A percentile compares a stretch with the other conserved stretches of the same genome.
These are phyloP conservation scores for Lipomyces yarrowii DNA, from an alignment of 1,139 yeast genomes.

Conservation along the genomic window DNA sequence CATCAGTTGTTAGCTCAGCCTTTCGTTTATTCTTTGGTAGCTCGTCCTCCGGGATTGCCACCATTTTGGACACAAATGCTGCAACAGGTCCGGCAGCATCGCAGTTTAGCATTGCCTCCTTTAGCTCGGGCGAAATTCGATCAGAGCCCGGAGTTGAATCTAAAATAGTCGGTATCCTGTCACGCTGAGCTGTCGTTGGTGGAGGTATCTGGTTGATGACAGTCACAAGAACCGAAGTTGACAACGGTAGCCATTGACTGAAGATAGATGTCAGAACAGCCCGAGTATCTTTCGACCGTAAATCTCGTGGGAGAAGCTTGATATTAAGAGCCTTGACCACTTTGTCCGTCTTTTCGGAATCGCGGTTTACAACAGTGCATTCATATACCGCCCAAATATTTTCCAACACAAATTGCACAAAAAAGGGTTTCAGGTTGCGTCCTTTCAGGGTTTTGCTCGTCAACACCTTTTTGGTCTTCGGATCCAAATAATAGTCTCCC, in stretches of 20 bases:
- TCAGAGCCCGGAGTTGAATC: slow-evolving; percentile 57
- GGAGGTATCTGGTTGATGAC: slow-evolving; percentile 87
- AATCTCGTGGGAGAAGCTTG: slow-evolving; percentile 71
- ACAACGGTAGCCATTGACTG: slow-evolving; percentile 94
- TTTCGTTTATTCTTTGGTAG: slow-evolving; percentile 59
- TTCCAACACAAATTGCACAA: slow-evolving; percentile 84
- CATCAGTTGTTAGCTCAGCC: slow-evolving; percentile 16
- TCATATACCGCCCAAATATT: slow-evolving; percentile 92
- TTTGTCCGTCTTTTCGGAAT: slow-evolving; percentile 71
- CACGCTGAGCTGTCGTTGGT: slow-evolving; percentile 72
- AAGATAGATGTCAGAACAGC: slow-evolving; percentile 66
- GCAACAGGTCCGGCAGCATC: slow-evolving; percentile 59
- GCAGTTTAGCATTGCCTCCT: slow-evolving; percentile 64
- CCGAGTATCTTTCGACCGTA: slow-evolving; percentile 76
- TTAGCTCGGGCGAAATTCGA: slow-evolving; percentile 54
- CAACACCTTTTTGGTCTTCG: slow-evolving; percentile 81
- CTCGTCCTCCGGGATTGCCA: slow-evolving; percentile 81
- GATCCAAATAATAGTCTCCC: slow-evolving; percentile 92
- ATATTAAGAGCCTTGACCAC: slow-evolving; percentile 72
- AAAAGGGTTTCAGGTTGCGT: slow-evolving; percentile 66
- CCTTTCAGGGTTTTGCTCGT: slow-evolving; percentile 56
- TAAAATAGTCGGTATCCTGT: slow-evolving; percentile 68
- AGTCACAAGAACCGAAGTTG: slow-evolving; percentile 79
- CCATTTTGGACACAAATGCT: slow-evolving; percentile 87
- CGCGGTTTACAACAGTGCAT: slow-evolving; percentile 63